Conservation (phyloP, 768 basidiomycete genomes). For the Exidia glandulosa region DNA sequence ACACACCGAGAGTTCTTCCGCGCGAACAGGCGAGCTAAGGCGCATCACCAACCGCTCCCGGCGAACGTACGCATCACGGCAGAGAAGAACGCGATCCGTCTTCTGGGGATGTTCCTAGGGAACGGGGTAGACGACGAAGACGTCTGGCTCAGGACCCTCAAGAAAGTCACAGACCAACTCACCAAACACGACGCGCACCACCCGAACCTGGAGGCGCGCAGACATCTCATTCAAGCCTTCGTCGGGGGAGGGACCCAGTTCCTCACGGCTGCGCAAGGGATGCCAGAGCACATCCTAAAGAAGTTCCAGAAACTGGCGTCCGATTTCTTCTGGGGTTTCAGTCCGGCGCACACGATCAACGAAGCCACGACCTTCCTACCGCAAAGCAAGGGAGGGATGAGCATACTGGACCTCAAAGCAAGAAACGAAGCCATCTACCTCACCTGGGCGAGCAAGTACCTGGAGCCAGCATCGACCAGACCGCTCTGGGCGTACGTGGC, state of each 20-base stretch:
- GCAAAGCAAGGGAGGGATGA: background rate
- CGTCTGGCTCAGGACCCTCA: constrained; percentile 18
- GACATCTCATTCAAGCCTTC: constrained; percentile 16
- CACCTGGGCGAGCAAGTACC: constrained; percentile 11
- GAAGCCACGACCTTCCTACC: background rate
- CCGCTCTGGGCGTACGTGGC: constrained; percentile 20
- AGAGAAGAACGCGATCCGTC: constrained; percentile 18
- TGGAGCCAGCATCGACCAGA: constrained; percentile 4
- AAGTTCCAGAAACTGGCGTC: constrained; percentile 11
- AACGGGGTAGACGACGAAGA: constrained; percentile 13
- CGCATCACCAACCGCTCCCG: constrained; percentile 6
- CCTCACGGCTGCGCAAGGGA: constrained; percentile 23
- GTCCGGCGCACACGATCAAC: background rate
- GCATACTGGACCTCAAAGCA: background rate
- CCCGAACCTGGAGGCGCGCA: constrained; percentile 20
- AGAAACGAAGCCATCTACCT: constrained; percentile 4
- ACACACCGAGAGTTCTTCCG: constrained; percentile 7
- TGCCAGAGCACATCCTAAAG: constrained; percentile 20
- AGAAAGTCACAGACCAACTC: constrained; percentile 16
- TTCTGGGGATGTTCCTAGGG: constrained; percentile 24
- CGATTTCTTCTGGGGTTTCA: constrained; percentile 19
- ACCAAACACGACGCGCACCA: constrained; percentile 15
- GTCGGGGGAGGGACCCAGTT: constrained; percentile 26
- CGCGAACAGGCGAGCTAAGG: background rate
- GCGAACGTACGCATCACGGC: constrained; percentile 14